Base-by-base conservation (phyloP, 2,329 filamentous ascomycete genomes). In the Xylariaceae sp. region DNA sequence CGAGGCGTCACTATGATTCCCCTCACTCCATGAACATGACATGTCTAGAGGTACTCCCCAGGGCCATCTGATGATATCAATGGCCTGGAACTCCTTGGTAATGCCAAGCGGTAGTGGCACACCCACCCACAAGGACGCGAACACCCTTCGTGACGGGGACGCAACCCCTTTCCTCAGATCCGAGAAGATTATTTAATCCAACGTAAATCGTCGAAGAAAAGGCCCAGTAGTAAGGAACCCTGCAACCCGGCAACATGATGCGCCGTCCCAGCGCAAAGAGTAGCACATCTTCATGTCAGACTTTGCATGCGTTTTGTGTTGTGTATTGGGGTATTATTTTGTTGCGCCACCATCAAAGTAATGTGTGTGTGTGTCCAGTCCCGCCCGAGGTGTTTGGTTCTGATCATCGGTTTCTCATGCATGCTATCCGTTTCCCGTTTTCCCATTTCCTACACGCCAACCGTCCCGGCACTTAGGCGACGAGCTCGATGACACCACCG, bases 401-500 rank as follows among this genome's bases (percentile, higher is more conserved):
- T 51, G 51, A 56, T 59, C 56, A 57, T 61, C 61, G 61, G 56
- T 57, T 48, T 61, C 39, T 59, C 57, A 61, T 61, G 59, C 59
- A 60, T 61, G 59, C 61, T 62, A 64, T 60, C 49, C 55, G 23
- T 30, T 61, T 56, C 55, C 61, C 57, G 57, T 56, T 65, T 30
- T 44, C 57, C 61, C 41, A 50, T 57, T 56, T 52, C 50, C 61
- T 51, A 50, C 56, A 57, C 51, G 17, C 52, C 35, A 54, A 56
- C 47, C 55, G 4, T 53, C n/a, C 34, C 47, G 11, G 10, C 11
- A 5, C 53, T 56, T 66, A 67, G 49, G 65, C 64, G 53, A 67
- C 65, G 55, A 67, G 51, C 64, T 67, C 65, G 55, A 67, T 65
- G 51, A 66, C 90, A 80, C 93, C 93, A 79, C 94, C 94, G 74